Conservation (phyloP, 2,329 filamentous ascomycete genomes). For the Cladosporium cucumerinum region DNA sequence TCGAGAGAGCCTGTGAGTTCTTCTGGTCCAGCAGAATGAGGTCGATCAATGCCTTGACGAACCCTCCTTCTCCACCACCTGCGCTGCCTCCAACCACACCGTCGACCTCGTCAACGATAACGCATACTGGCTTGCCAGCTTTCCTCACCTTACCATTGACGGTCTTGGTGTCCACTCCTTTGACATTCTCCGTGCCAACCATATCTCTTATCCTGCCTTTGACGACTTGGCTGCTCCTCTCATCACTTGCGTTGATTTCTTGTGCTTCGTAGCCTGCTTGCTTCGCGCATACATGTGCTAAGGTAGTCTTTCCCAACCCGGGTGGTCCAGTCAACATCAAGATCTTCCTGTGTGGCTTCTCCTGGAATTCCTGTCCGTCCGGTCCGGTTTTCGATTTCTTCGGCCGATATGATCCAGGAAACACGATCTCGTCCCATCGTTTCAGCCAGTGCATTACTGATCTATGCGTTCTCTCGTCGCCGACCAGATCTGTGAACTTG, state of each 20-base stretch:
- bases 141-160: constrained; percentile 60
- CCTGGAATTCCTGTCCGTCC: constrained; percentile 51
- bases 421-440: constrained; percentile 88
- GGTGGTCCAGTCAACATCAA: constrained; percentile 87
- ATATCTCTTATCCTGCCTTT: constrained; percentile 87
- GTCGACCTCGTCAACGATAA: constrained; percentile 95
- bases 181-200: constrained; percentile 91
- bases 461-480: constrained; percentile 90
- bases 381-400: constrained; percentile 51
- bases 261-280: constrained; percentile 96
- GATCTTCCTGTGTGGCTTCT: constrained; percentile 80
- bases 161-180: constrained; percentile 58
- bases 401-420: constrained; percentile 67
- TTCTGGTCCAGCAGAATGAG: constrained; percentile 82
- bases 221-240: constrained; percentile 84
- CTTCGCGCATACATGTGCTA: constrained; percentile 91
- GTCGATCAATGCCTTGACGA: constrained; percentile 91
- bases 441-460: constrained; percentile 91
- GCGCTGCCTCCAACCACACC: constrained; percentile 82
- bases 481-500: constrained; percentile 88
- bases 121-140: constrained; percentile 80
- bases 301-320: constrained; percentile 89
- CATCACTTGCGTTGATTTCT: constrained; percentile 97
- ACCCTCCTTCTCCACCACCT: constrained; percentile 77
- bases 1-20: constrained; percentile 54